These are phyloP conservation scores for Phtheirospermum japonicum DNA, from an alignment of 257 asterid species.

Conservation along the genomic window DNA sequence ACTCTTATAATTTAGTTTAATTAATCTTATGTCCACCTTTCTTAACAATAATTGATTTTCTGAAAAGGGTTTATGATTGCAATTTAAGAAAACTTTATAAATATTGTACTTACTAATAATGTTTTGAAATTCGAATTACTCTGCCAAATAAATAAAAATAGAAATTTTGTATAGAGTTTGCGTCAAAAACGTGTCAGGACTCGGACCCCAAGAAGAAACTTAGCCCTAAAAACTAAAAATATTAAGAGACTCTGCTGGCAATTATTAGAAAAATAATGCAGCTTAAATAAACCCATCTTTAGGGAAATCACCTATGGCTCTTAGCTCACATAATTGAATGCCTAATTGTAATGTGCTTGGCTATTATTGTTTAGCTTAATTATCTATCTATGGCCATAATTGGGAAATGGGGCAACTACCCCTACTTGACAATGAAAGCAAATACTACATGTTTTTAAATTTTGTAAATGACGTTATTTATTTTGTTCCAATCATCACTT, in stretches of 20 bases:
- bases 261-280: slow-evolving; percentile 11
- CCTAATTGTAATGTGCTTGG: slow-evolving; percentile 1
- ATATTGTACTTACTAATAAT: background rate
- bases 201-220: background rate
- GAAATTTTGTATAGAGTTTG: background rate
- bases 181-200: too few species aligned
- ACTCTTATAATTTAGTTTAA: background rate
- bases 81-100: background rate
- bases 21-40: background rate
- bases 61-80: background rate
- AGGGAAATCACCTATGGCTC: slow-evolving; percentile 1
- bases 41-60: background rate
- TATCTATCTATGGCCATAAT: background rate
- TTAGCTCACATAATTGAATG: slow-evolving; percentile 14
- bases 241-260: slow-evolving; percentile 12
- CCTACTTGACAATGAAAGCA: background rate
- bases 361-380: slow-evolving; percentile 3
- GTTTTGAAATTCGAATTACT: background rate
- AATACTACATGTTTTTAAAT: background rate
- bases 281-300: background rate
- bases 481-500: too few species aligned
- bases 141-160: background rate
- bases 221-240: slow-evolving; percentile 5
- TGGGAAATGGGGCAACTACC: background rate
- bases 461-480: too few species aligned